Base-by-base conservation (phyloP, 176 grass and related monocot genomes). In the Triticum timopheevii region DNA sequence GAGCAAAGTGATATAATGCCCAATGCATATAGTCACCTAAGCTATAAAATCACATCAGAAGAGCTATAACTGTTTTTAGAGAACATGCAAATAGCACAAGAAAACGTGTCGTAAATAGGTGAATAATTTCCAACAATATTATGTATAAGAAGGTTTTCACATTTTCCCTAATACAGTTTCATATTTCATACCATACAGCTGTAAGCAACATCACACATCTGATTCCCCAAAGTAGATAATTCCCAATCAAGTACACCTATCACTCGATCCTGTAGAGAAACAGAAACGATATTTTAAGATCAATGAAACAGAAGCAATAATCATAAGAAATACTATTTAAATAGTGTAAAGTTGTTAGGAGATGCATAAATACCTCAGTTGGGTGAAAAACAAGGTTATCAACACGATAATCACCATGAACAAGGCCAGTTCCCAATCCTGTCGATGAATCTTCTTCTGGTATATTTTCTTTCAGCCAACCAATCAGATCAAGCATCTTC, bases 221-320 rank as follows among this genome's bases (percentile, higher is more conserved):
- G 96, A 79, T 98, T 98, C 74, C 93, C 96, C 82, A 98, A 87
- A 78, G 96, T 98, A 77, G 96, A 98, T 81, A 98, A 77, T 86
- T 98, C 96, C 96, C 96, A 98, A 94, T 98, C 96, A 86, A 98
- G 92, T 84, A 98, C 83, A 59, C 93, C 96, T 89, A 98, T 95
- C 35, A 98, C 93, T 76, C 79, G 87, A 87, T 95, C 93, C 96
- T 98, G 93, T 23, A 77, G 65, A 83, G 30, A 80, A 89, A 72
- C 13, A 86, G 0, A 12, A 59, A 59, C 2, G 6, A 22, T 20
- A 22, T 59, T 58, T 58, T 59, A 1, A 59, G 19, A 59, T 59
- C 56, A 59, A 59, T 59, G 7, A 22, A 59, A 59, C 13, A 86
- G 0, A 12, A 74, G 70, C 13, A 42, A 59, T 78, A 27, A 30